Evolutionary conservation across 1,139 yeast species (phyloP).

Genomic region (Scheffersomyces lignicola): DNA sequence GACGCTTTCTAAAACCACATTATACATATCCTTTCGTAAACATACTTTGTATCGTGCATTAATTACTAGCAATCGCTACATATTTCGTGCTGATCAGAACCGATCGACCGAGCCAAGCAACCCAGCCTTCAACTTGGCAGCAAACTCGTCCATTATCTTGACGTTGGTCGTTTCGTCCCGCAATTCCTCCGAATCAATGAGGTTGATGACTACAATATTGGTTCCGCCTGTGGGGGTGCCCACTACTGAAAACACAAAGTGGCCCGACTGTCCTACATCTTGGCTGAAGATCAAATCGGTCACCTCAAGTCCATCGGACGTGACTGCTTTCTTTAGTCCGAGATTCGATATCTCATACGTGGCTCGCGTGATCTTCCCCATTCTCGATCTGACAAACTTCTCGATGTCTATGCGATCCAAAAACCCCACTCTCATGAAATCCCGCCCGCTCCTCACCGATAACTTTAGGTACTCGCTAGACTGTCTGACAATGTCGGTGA

Average conservation of each 20-base stretch:
- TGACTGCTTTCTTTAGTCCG: conserved; percentile 16
- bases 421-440: conserved; percentile 22
- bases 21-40: no score
- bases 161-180: conserved; percentile 3
- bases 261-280: conserved; percentile 20
- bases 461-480: no score
- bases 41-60: no score
- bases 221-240: conserved; percentile 21
- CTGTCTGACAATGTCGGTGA: no score
- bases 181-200: conserved; percentile 14
- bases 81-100: no score
- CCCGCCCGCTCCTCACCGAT: no score
- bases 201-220: conserved; percentile 21
- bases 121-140: conserved; percentile 4
- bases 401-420: conserved; percentile 15
- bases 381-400: conserved; percentile 11
- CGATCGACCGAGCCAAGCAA: conserved; percentile 2
- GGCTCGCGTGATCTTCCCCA: conserved; percentile 11
- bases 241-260: conserved; percentile 21
- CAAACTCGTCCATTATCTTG: conserved; percentile 10
- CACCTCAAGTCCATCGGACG: conserved; percentile 12
- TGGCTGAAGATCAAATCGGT: conserved; percentile 26
- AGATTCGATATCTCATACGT: conserved; percentile 30
- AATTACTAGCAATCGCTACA: no score
- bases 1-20: no score